Base-by-base conservation (phyloP, 169 alveolate genomes). In the Cryptosporidium xiaoi region DNA sequence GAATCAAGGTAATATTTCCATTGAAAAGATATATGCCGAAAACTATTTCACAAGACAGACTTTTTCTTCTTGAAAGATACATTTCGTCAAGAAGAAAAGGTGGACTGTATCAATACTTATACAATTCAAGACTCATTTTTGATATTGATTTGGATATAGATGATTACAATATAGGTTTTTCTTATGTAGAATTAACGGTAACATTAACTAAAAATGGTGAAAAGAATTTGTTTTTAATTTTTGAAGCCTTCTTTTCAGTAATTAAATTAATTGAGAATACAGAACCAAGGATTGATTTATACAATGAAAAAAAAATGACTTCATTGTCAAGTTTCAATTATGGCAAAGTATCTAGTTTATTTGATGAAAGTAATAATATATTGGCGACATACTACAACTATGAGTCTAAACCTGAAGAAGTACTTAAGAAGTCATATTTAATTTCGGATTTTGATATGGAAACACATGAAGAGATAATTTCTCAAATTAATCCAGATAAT, bases 381-480 rank as follows among this genome's bases (percentile, higher is more conserved):
- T 0, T 36, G 8, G n/a, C 3, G 8, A 3, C 34, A 15, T 71
- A 33, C 24, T 18, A 55, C 7, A 0, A 71, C 10, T 58, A 36
- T 24, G 64, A 60, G 1, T 71, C 71, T 36, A 71, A 71, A 27
- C 85, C 85, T 5, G 85, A 71, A 16, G 44, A 71, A 5, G 71
- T 77, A 4, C 58, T 77, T 36, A 33, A 36, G n/a, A 20, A 3
- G 6, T 7, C 56, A 18, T 33, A 15, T 50, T 58, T 3, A n/a
- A n/a, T 58, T 8, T 13, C 31, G 1, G 64, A 77, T 7, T 40
- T 58, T 40, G 62, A 60, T 13, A 51, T 20, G 2, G 27, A 56
- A 12, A 34, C 44, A n/a, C 50, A 58, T 7, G n/a, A 56, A 7
- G 85, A 77, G 36, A 77, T 77, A 12, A 18, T 34, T 10, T 77